phyloP scores from a whole-genome alignment of 352 stramenopile genomes.

The Globisporangium cystogenes region DNA sequence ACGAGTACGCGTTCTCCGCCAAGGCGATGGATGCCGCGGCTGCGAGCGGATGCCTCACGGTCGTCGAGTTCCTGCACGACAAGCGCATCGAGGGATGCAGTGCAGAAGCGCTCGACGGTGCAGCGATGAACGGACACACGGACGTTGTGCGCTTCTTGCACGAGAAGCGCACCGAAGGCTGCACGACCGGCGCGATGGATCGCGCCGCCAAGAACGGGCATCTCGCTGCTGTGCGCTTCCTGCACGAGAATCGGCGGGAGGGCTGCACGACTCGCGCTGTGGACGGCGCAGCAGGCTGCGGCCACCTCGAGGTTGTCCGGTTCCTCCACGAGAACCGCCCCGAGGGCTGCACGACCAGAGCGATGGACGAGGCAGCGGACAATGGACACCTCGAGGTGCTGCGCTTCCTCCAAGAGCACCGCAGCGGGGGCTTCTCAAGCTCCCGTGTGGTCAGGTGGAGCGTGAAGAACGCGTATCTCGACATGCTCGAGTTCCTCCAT shows the following conservation, averaged over 20 bases:
- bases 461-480: constrained; percentile 9
- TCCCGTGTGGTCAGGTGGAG: constrained; percentile 4
- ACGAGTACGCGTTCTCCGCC: constrained; percentile 1
- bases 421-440: constrained; percentile 18
- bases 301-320: constrained; percentile 4
- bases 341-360: constrained; percentile 9
- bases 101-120: constrained; percentile 6
- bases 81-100: constrained; percentile 9
- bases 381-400: constrained; percentile 17
- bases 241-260: constrained; percentile 6
- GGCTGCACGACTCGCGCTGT: constrained; percentile 8
- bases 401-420: constrained; percentile 14
- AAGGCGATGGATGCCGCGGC: constrained; percentile 14
- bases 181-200: constrained; percentile 11
- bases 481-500: constrained; percentile 19
- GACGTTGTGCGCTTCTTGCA: constrained; percentile 14
- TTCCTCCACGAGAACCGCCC: constrained; percentile 8
- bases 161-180: constrained; percentile 7
- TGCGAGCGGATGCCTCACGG: constrained; percentile 2
- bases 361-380: constrained; percentile 12
- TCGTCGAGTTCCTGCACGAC: constrained; percentile 11
- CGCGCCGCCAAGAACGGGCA: constrained; percentile 8
- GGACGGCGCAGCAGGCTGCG: constrained; percentile 4
- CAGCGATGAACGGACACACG: constrained; percentile 4
- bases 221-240: constrained; percentile 3